Evolutionary conservation across 1,139 yeast genomes (phyloP).

Genomic region (Saccharomyces pastorianus): DNA sequence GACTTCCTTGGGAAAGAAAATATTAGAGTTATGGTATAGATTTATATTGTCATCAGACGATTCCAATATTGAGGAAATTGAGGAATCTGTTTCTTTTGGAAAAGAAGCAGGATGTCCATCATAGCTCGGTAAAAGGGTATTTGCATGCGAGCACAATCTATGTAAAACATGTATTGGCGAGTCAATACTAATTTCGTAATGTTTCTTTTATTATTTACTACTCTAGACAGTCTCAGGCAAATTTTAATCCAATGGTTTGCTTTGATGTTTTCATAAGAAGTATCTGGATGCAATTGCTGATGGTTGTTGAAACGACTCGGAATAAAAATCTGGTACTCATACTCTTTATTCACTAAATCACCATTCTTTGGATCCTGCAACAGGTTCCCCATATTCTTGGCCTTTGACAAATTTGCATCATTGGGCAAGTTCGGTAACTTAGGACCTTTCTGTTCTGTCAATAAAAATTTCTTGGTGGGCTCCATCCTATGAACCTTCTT

Average conservation of each 20-base stretch:
- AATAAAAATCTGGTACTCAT: conserved; percentile 75
- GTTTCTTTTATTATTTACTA: conserved; percentile 64
- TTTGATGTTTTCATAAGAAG: conserved; percentile 70
- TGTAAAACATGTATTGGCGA: conserved; percentile 71
- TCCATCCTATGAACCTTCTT: conserved; percentile 87
- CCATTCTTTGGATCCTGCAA: conserved; percentile 33
- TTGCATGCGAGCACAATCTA: conserved; percentile 66
- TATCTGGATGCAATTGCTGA: conserved; percentile 46
- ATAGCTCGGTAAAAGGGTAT: conserved; percentile 46
- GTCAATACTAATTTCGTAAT: conserved; percentile 86
- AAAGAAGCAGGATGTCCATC: conserved; percentile 17
- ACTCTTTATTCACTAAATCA: conserved; percentile 47
- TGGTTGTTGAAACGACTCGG: conserved; percentile 90
- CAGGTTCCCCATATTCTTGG: conserved; percentile 37
- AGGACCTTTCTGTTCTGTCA: conserved; percentile 72
- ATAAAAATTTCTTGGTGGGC: conserved; percentile 70
- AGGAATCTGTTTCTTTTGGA: conserved; percentile 6
- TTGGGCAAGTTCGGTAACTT: conserved; percentile 29
- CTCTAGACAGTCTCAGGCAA: conserved; percentile 68
- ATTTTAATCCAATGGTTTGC: conserved; percentile 94
- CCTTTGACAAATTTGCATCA: conserved; percentile 30
- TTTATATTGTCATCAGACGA: neutral
- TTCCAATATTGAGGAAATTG: conserved; percentile 9
- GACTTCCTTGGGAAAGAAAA: conserved; percentile 35
- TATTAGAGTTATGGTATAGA: conserved; percentile 32